These are phyloP conservation scores for Corymbia citriodora DNA, from an alignment of 441 rosid genomes.

Conservation along the genomic window DNA sequence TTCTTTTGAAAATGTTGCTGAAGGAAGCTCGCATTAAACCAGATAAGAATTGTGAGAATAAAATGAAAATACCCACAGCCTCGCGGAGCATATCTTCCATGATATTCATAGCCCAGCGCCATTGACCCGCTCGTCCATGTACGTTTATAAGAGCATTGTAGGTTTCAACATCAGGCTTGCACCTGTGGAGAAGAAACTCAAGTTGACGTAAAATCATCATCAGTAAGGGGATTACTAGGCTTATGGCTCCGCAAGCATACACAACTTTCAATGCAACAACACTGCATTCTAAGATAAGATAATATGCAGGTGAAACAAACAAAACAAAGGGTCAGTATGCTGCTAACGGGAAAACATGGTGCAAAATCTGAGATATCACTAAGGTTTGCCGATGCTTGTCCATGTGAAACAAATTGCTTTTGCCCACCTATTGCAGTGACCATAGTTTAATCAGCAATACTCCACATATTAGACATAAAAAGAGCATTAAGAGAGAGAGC, in stretches of 20 bases:
- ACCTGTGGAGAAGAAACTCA: constrained; percentile 30
- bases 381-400: neutral
- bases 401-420: neutral
- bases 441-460: neutral
- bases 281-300: neutral
- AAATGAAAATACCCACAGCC: constrained; percentile 72
- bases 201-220: neutral
- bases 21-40: constrained; percentile 25
- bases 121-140: constrained; percentile 85
- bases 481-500: neutral
- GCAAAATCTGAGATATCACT: neutral
- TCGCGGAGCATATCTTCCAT: constrained; percentile 79
- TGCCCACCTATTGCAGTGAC: neutral
- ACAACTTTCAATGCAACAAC: neutral
- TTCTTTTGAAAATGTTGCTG: neutral
- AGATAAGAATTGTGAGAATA: constrained; percentile 24
- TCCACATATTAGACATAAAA: neutral
- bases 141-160: constrained; percentile 86
- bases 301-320: neutral
- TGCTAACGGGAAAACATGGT: neutral
- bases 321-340: neutral
- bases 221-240: neutral
- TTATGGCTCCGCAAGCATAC: neutral
- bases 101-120: constrained; percentile 95
- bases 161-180: constrained; percentile 87